phyloP scores from a whole-genome alignment of 345 rosid genomes.

The Hirschfeldia incana region DNA sequence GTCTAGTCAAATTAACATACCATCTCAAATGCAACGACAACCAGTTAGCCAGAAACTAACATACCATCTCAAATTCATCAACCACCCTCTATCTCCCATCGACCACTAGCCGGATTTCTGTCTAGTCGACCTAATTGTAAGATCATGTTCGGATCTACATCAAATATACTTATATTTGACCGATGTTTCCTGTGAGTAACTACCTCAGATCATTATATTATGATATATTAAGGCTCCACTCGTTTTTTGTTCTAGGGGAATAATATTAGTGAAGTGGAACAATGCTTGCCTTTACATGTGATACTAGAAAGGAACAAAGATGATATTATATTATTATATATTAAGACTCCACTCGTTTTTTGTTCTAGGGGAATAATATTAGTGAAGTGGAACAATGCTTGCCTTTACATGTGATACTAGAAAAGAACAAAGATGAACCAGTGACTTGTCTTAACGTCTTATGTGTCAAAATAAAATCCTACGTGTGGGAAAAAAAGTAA shows the following conservation, averaged over 20 bases:
- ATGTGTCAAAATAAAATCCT: constrained; percentile 33
- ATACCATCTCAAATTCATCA: too few species aligned
- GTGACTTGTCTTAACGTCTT: neutral
- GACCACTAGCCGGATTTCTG: too few species aligned
- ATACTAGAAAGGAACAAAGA: constrained; percentile 7
- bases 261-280: neutral
- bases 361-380: neutral
- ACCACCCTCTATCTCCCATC: too few species aligned
- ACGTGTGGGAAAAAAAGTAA: constrained; percentile 15
- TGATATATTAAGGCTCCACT: neutral
- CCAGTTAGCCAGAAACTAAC: too few species aligned
- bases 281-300: constrained; percentile 14
- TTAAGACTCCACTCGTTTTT: neutral
- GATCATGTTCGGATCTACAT: too few species aligned
- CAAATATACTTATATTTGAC: too few species aligned
- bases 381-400: neutral
- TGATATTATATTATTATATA: neutral
- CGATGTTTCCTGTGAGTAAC: neutral
- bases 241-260: neutral
- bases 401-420: constrained; percentile 12
- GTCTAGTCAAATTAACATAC: too few species aligned
- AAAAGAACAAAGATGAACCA: constrained; percentile 13
- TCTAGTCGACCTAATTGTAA: too few species aligned
- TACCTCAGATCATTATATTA: neutral
- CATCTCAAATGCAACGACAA: too few species aligned